Evolutionary conservation across 306 rosid genomes (phyloP).

Genomic region (peach (Prunus persica)): DNA sequence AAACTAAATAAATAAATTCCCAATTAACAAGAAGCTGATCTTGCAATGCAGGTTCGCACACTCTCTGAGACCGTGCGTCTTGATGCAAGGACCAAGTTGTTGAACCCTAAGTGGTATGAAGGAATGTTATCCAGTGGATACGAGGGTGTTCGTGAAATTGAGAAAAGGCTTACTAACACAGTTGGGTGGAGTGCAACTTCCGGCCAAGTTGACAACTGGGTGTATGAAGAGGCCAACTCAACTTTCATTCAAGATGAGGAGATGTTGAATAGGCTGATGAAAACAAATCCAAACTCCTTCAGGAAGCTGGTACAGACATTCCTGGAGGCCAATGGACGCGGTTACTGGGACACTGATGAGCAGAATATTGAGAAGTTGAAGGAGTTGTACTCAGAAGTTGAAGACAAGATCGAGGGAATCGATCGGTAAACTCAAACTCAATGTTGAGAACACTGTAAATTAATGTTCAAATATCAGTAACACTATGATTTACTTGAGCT

Average conservation of each 20-base stretch:
- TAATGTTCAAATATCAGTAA: constrained; percentile 20
- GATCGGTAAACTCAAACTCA: constrained; percentile 50
- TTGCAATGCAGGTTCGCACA: constrained; percentile 69
- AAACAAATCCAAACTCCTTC: constrained; percentile 86
- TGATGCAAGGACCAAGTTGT: constrained; percentile 89
- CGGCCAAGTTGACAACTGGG: constrained; percentile 99
- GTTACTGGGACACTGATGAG: constrained; percentile 94
- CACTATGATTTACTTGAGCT: constrained; percentile 28
- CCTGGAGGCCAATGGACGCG: constrained; percentile 97
- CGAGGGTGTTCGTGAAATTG: constrained; percentile 95
- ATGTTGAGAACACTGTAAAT: constrained; percentile 24
- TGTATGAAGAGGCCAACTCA: constrained; percentile 96
- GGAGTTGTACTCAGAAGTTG: constrained; percentile 89
- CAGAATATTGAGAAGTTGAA: constrained; percentile 73
- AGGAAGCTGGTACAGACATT: constrained; percentile 91
- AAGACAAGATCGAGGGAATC: constrained; percentile 94
- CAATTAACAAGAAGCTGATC: constrained; percentile 11
- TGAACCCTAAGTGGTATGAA: constrained; percentile 99
- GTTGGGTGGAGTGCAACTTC: constrained; percentile 99
- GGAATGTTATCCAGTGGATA: constrained; percentile 94
- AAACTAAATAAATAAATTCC: background rate
- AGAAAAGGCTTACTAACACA: constrained; percentile 91
- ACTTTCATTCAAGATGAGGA: constrained; percentile 89
- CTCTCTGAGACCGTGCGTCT: constrained; percentile 95
- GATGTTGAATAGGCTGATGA: constrained; percentile 89